phyloP scores from a whole-genome alignment of 805 yeast species.

The Blastobotrys chiropterorum region DNA sequence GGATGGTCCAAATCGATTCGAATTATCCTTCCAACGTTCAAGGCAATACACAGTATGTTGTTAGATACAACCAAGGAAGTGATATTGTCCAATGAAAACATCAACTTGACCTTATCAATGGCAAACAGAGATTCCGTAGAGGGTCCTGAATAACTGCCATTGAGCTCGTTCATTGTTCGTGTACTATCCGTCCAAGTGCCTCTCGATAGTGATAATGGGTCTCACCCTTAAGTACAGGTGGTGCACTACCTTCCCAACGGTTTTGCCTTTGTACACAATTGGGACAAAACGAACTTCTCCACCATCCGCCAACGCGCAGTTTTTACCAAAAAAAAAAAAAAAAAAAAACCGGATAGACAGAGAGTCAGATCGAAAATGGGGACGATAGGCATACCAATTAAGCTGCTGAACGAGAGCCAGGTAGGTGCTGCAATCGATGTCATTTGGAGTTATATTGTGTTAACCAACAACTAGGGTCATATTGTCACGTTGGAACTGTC shows the following conservation, averaged over 20 bases:
- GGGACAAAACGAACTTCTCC: background rate
- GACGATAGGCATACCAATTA: slow-evolving; percentile 71
- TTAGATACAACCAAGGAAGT: slow-evolving; percentile 46
- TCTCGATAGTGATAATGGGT: background rate
- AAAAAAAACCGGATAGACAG: slow-evolving; percentile 3
- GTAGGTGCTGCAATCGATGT: slow-evolving; percentile 26
- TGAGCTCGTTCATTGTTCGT: background rate
- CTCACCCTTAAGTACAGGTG: background rate
- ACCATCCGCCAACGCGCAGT: background rate
- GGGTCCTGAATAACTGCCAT: background rate
- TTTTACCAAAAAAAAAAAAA: background rate
- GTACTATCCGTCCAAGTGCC: too few species aligned
- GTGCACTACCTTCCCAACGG: background rate
- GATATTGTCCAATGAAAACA: slow-evolving; percentile 43
- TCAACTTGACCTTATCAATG: slow-evolving; percentile 44
- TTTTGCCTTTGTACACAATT: background rate
- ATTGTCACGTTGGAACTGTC: slow-evolving; percentile 72
- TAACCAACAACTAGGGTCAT: slow-evolving; percentile 54
- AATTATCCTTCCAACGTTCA: slow-evolving; percentile 47
- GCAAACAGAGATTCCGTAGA: slow-evolving; percentile 19
- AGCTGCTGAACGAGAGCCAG: slow-evolving; percentile 79
- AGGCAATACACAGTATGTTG: slow-evolving; percentile 51
- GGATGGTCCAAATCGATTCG: slow-evolving; percentile 65
- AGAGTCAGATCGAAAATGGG: slow-evolving; percentile 40
- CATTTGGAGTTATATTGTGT: background rate